A percentile compares a stretch with the other conserved stretches of the same genome.
These are phyloP conservation scores for Pichia sorboxylosa DNA, from an alignment of 1,139 yeast genomes.

Conservation along the genomic window DNA sequence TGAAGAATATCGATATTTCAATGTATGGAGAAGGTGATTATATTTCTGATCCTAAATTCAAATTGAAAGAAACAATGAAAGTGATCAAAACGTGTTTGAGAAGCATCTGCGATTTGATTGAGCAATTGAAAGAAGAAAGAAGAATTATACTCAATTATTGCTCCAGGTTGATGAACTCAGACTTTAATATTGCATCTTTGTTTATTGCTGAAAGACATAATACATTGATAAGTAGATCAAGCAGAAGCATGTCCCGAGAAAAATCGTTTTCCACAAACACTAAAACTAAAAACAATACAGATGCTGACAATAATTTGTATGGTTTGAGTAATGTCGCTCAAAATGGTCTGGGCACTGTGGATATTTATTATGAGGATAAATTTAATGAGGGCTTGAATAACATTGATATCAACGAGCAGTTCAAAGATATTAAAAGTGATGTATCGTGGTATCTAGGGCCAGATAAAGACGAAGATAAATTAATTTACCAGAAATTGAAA, in stretches of 20 bases:
- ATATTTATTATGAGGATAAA: conserved; percentile 9
- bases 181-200: conserved; percentile 47
- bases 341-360: background rate
- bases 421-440: background rate
- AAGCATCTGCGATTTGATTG: conserved; percentile 34
- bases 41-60: conserved; percentile 37
- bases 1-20: conserved; percentile 25
- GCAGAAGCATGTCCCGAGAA: conserved; percentile 10
- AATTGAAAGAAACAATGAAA: conserved; percentile 34
- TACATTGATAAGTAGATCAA: conserved; percentile 28
- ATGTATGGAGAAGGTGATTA: conserved; percentile 33
- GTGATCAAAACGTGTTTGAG: conserved; percentile 36
- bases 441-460: conserved; percentile 65
- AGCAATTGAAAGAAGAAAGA: conserved; percentile 56
- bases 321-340: no score
- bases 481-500: conserved; percentile 65
- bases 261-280: background rate
- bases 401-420: background rate
- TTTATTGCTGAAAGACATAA: conserved; percentile 52
- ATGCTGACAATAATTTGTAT: background rate
- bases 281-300: background rate
- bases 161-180: conserved; percentile 67
- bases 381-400: conserved; percentile 1
- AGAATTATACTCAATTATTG: conserved; percentile 61
- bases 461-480: conserved; percentile 63